Evolutionary conservation across 2,329 filamentous ascomycete species (phyloP), one percentile per base, ranked within the genome.

Genomic region (Phyllosticta capitalensis): DNA sequence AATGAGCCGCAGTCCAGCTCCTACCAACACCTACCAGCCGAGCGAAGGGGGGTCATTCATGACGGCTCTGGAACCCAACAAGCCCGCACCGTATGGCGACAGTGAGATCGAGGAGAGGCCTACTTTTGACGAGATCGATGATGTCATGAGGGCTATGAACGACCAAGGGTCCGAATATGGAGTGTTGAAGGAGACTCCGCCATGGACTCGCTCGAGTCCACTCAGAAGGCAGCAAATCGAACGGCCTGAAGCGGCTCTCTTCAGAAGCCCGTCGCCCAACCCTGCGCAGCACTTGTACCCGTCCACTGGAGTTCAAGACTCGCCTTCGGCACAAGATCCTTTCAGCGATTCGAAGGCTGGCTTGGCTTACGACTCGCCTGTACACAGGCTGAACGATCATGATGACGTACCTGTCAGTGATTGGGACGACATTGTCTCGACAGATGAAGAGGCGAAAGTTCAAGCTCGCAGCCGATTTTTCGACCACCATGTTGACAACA

Each of bases 381-480:
- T 90, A 28, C 82, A 83, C 62, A 82, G 83, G 58, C 78, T 90
- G 58, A 84, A 86, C 65, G 81, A 80, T 61, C 80, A 79, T 33
- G 81, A 82, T 26, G 85, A 83, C 62, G 77, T 86, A 17, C 85
- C 87, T 22, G 82, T 85, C 61, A 96, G 92, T 69, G 92, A 97
- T 71, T 99, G 94, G 94, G 91, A 95, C 68, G 88, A 88, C 68
- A 84, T 87, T 53, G 86, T 96, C 63, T 87, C 88, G 9, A 89
- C 90, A 19, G 86, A 87, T 33, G 89, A 95, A 67, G 90, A 95
- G 61, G 83, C 85, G 55, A 96, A 95, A 73, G 78, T 97, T 59
- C 84, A 89, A 64, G 85, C 86, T 57, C 85, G 91, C 54, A 89
- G 89, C 63, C 83, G 84, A 53, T 97, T 96, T 80, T 96, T 97